Conservation (phyloP, 2,329 filamentous ascomycete genomes). For the Dendryphion nanum region DNA sequence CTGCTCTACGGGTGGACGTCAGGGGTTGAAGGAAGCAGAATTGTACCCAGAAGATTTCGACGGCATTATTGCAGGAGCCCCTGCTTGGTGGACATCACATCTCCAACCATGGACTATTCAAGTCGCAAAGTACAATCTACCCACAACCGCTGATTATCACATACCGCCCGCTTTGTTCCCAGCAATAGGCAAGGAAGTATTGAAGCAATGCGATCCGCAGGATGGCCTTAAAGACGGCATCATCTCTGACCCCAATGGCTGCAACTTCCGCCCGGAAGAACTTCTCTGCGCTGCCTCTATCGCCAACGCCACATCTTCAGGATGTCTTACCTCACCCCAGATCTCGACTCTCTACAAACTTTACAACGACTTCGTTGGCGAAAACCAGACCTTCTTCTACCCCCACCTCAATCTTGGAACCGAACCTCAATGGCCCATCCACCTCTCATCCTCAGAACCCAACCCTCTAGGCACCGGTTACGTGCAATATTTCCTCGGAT, state of each 20-base stretch:
- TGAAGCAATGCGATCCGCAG: slow-evolving; percentile 52
- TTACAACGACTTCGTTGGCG: slow-evolving; percentile 43
- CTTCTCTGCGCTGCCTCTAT: slow-evolving; percentile 37
- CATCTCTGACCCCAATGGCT: slow-evolving; percentile 46
- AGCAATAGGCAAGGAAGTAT: slow-evolving; percentile 42
- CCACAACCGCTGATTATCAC: slow-evolving; percentile 44
- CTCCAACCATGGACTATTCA: slow-evolving; percentile 47
- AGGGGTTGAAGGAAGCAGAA: slow-evolving; percentile 57
- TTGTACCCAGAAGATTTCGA: slow-evolving; percentile 58
- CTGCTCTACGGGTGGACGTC: slow-evolving; percentile 60
- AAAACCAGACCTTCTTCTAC: slow-evolving; percentile 44
- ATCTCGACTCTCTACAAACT: slow-evolving; percentile 43
- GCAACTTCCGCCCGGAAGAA: slow-evolving; percentile 42
- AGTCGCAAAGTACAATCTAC: slow-evolving; percentile 50
- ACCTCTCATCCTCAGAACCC: slow-evolving; percentile 40
- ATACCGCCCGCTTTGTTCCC: slow-evolving; percentile 46
- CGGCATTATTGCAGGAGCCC: slow-evolving; percentile 55
- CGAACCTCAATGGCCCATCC: slow-evolving; percentile 36
- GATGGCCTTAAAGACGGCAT: slow-evolving; percentile 51
- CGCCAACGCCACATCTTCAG: slow-evolving; percentile 28
- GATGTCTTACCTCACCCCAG: slow-evolving; percentile 47
- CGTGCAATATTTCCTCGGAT: slow-evolving; percentile 43
- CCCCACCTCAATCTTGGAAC: slow-evolving; percentile 40
- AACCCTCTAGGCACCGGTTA: slow-evolving; percentile 39
- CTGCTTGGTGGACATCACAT: slow-evolving; percentile 52